phyloP scores from a whole-genome alignment of 2,329 filamentous ascomycete species.

The Botrytis fabae region DNA sequence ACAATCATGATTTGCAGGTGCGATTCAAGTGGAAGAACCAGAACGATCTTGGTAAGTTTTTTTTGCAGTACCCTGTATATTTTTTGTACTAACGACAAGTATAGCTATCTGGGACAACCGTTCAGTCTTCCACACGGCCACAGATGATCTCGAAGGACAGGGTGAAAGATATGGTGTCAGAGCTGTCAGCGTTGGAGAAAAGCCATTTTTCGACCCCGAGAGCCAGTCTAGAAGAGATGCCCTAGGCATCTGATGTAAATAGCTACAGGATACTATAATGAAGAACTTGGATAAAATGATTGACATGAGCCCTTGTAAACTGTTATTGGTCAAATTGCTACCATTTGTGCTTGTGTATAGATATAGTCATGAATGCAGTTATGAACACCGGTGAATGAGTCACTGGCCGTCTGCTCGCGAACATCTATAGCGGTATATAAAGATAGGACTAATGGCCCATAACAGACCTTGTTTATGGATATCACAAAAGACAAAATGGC shows the following conservation, averaged over 20 bases:
- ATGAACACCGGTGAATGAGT: constrained; percentile 3
- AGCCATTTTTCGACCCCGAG: constrained; percentile 50
- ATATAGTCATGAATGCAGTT: neutral
- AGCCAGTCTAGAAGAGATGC: constrained; percentile 48
- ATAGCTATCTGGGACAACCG: constrained; percentile 59
- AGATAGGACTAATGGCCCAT: neutral
- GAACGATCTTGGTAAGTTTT: constrained; percentile 38
- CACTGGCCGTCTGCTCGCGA: neutral
- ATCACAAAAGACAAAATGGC: neutral
- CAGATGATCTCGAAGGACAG: constrained; percentile 52
- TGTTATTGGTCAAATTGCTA: neutral
- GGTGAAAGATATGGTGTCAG: constrained; percentile 50
- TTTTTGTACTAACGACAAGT: neutral
- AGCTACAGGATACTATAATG: neutral
- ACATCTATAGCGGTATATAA: neutral
- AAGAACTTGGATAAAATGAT: neutral
- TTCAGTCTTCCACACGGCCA: constrained; percentile 54
- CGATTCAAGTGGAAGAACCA: constrained; percentile 41
- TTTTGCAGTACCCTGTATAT: neutral
- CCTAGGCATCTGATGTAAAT: constrained; percentile 30
- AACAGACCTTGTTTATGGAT: neutral
- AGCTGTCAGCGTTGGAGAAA: constrained; percentile 52
- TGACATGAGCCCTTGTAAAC: neutral
- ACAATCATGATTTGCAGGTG: constrained; percentile 60
- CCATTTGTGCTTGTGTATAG: neutral